These are phyloP conservation scores for Hyphopichia wangnamkhiaoensis DNA, from an alignment of 1,139 yeast species.

Conservation along the genomic window DNA sequence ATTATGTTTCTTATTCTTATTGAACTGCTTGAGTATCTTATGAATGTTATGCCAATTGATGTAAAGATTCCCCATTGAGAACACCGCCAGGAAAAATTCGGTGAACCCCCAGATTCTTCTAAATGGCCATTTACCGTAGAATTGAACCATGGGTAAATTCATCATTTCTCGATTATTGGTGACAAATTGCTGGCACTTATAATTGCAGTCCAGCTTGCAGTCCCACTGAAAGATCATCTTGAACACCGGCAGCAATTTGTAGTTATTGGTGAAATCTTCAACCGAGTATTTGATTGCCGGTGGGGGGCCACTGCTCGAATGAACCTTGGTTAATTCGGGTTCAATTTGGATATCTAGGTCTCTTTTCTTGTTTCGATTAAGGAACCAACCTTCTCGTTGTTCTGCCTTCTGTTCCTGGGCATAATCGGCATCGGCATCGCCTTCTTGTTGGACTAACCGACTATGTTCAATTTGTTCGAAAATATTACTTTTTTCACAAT, in stretches of 20 bases:
- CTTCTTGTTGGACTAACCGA: conserved; percentile 7
- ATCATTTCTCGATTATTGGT: conserved; percentile 23
- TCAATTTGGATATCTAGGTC: conserved; percentile 1
- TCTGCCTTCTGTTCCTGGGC: conserved; percentile 4
- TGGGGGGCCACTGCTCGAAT: no score
- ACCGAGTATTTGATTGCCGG: conserved; percentile 11
- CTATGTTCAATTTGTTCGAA: conserved; percentile 9
- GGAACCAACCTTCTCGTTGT: background rate
- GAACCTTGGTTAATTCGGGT: conserved; percentile 2
- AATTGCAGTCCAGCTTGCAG: conserved; percentile 41
- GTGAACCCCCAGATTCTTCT: conserved; percentile 38
- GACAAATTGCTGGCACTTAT: conserved; percentile 42
- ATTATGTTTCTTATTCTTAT: conserved; percentile 17
- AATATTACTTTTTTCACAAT: conserved; percentile 10
- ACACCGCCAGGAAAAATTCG: conserved; percentile 38
- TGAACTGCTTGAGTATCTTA: conserved; percentile 28
- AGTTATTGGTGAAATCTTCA: conserved; percentile 14
- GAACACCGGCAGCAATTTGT: conserved; percentile 16
- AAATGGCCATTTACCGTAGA: conserved; percentile 52
- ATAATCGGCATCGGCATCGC: conserved; percentile 2
- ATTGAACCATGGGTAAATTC: conserved; percentile 36
- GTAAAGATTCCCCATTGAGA: conserved; percentile 41
- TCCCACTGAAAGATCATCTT: conserved; percentile 32
- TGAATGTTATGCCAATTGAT: conserved; percentile 33
- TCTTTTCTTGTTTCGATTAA: background rate